Evolutionary conservation across 1,139 yeast genomes (phyloP).

Genomic region (Suhomyces kunorum): DNA sequence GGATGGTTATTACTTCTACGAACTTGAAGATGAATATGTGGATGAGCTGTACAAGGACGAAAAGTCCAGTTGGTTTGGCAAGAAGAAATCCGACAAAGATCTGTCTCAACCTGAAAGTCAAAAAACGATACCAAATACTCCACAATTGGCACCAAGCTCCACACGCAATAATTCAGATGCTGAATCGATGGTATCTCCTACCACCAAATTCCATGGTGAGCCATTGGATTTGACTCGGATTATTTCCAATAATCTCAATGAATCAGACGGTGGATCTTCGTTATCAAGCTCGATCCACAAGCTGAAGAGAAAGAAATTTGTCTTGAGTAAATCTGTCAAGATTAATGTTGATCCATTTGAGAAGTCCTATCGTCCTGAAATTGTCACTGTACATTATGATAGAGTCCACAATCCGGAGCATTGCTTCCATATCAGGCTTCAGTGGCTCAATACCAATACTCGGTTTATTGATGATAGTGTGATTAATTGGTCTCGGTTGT

Average conservation of each 20-base stretch:
- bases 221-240: slow-evolving; percentile 26
- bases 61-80: slow-evolving; percentile 36
- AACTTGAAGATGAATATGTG: slow-evolving; percentile 59
- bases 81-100: slow-evolving; percentile 23
- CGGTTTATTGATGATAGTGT: slow-evolving; percentile 88
- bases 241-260: slow-evolving; percentile 26
- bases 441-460: slow-evolving; percentile 92
- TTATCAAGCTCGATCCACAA: slow-evolving; percentile 33
- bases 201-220: slow-evolving; percentile 20
- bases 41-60: slow-evolving; percentile 32
- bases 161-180: slow-evolving; percentile 32
- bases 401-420: slow-evolving; percentile 92
- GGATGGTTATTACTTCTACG: slow-evolving; percentile 92
- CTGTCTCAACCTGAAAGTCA: neutral
- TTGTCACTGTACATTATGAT: slow-evolving; percentile 84
- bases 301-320: slow-evolving; percentile 34
- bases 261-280: slow-evolving; percentile 38
- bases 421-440: slow-evolving; percentile 86
- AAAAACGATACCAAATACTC: slow-evolving; percentile 16
- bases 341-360: slow-evolving; percentile 76
- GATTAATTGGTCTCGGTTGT: slow-evolving; percentile 74
- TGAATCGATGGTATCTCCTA: slow-evolving; percentile 33
- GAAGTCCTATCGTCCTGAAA: slow-evolving; percentile 76
- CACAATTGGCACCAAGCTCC: slow-evolving; percentile 18
- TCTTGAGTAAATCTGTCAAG: slow-evolving; percentile 60